These are phyloP conservation scores for Heritiera fomes DNA, from an alignment of 345 rosid species.

Conservation along the genomic window DNA sequence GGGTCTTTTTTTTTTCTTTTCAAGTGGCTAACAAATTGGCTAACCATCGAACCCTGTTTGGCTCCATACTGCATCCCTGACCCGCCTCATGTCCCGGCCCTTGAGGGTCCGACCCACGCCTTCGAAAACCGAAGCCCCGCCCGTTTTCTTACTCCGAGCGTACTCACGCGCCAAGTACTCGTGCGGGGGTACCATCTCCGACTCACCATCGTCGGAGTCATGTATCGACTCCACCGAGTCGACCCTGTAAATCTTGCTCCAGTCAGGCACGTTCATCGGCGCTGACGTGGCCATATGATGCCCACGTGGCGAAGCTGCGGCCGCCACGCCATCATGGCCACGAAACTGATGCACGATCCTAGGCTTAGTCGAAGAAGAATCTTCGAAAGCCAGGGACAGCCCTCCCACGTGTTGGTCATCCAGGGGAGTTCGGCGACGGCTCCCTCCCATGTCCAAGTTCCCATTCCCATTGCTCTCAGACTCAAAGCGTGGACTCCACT, in stretches of 20 bases:
- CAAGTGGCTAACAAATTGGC: background rate
- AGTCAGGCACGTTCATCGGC: constrained; percentile 90
- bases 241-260: constrained; percentile 83
- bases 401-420: constrained; percentile 55
- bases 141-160: constrained; percentile 46
- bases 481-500: constrained; percentile 46
- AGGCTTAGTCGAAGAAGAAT: constrained; percentile 42
- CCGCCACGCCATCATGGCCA: constrained; percentile 39
- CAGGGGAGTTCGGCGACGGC: constrained; percentile 22
- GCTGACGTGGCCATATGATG: constrained; percentile 75
- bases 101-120: constrained; percentile 92
- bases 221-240: constrained; percentile 81
- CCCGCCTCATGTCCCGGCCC: constrained; percentile 89
- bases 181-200: constrained; percentile 88
- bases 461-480: constrained; percentile 28
- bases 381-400: constrained; percentile 70
- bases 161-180: constrained; percentile 80
- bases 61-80: constrained; percentile 95
- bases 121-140: constrained; percentile 66
- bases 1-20: no score
- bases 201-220: constrained; percentile 60
- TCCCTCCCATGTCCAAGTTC: background rate
- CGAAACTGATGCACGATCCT: constrained; percentile 81
- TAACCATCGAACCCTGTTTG: constrained; percentile 73
- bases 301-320: constrained; percentile 35